phyloP scores from a whole-genome alignment of 2,329 filamentous ascomycete species.

The Sclerotinia spermophila region DNA sequence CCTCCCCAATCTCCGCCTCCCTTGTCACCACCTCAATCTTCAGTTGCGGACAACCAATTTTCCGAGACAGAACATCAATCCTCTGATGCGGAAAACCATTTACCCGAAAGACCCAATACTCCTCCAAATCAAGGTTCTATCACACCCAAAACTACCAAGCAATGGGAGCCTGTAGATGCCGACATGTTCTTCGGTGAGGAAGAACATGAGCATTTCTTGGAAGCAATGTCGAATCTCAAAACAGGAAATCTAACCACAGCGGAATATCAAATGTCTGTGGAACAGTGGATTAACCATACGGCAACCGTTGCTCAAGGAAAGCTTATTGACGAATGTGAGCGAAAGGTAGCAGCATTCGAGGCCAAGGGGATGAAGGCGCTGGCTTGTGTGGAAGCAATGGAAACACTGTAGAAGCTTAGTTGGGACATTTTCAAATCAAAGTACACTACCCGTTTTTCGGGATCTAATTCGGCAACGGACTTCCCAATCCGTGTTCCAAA shows the following conservation, averaged over 20 bases:
- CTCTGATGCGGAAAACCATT: slow-evolving; percentile 76
- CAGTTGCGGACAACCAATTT: slow-evolving; percentile 52
- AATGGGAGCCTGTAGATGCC: slow-evolving; percentile 74
- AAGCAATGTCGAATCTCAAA: slow-evolving; percentile 47
- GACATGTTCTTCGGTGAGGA: slow-evolving; percentile 60
- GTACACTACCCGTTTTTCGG: background rate
- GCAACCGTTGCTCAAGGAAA: slow-evolving; percentile 76
- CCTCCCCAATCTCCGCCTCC: slow-evolving; percentile 15
- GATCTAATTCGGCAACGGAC: background rate
- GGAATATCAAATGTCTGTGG: slow-evolving; percentile 87
- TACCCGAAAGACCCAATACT: slow-evolving; percentile 39
- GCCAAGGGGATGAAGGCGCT: slow-evolving; percentile 76
- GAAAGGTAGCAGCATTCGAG: slow-evolving; percentile 79
- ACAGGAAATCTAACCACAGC: slow-evolving; percentile 63
- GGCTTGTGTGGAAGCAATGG: slow-evolving; percentile 59
- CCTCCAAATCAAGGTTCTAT: slow-evolving; percentile 57
- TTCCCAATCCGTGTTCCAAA: background rate
- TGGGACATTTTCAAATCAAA: background rate
- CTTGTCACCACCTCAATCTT: slow-evolving; percentile 43
- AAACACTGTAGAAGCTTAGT: background rate
- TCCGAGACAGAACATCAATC: slow-evolving; percentile 69
- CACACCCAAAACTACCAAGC: slow-evolving; percentile 50
- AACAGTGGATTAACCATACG: slow-evolving; percentile 86
- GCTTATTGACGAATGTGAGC: slow-evolving; percentile 76
- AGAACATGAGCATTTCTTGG: slow-evolving; percentile 30